These are phyloP conservation scores for Paracoccidioides lutzii DNA, from an alignment of 2,329 filamentous ascomycete genomes.

Conservation along the genomic window DNA sequence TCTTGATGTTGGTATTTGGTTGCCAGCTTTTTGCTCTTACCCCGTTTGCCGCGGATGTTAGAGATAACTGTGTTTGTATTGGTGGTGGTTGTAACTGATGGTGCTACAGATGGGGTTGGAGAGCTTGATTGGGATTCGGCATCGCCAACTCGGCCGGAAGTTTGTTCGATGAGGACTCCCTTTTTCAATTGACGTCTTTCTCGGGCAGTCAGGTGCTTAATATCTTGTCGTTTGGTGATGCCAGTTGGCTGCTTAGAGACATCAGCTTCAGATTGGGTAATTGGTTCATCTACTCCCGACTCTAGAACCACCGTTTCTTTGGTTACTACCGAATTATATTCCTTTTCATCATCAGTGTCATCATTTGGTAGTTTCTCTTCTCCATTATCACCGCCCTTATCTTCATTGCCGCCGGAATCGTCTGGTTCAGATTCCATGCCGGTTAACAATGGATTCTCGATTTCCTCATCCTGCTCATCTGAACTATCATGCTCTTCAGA, in stretches of 20 bases:
- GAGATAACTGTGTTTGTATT: conserved; percentile 8
- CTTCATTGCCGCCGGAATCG: not conserved
- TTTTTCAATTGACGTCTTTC: conserved; percentile 29
- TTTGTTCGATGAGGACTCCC: conserved; percentile 17
- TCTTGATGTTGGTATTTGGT: conserved; percentile 89
- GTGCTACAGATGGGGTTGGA: conserved; percentile 10
- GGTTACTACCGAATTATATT: conserved; percentile 16
- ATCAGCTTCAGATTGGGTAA: conserved; percentile 9
- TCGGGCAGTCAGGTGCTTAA: conserved; percentile 28
- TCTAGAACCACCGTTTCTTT: conserved; percentile 11
- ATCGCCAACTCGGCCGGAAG: conserved; percentile 7
- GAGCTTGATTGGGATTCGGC: conserved; percentile 13
- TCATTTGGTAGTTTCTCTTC: not conserved
- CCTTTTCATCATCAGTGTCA: conserved; percentile 10
- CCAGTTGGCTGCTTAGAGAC: conserved; percentile 10
- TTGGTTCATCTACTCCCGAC: conserved; percentile 22
- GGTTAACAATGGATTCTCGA: conserved; percentile 10
- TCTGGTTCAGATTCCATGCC: not conserved
- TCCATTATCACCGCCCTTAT: not conserved
- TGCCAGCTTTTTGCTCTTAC: conserved; percentile 76
- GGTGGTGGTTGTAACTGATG: conserved; percentile 9
- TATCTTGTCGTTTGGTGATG: conserved; percentile 11
- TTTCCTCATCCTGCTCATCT: conserved; percentile 34
- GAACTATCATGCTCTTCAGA: conserved; percentile 18
- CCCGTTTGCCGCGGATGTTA: conserved; percentile 55